Base-by-base conservation (phyloP, 352 stramenopile genomes). In the Globisporangium solare region DNA sequence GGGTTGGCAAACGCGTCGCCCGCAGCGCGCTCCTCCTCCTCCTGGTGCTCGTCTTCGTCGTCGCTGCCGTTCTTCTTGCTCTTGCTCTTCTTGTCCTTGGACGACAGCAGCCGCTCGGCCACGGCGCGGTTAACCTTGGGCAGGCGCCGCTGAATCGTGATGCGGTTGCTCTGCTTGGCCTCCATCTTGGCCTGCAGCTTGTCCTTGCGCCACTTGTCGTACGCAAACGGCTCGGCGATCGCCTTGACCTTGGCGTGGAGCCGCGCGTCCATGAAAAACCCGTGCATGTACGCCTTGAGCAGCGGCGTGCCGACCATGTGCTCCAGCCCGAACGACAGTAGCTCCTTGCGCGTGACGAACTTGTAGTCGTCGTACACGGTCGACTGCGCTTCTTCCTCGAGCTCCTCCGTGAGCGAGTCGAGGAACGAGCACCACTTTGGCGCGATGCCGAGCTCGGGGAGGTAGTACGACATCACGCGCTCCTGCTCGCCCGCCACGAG, bases 331-430 rank as follows among this genome's bases (percentile, higher is more conserved):
- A 99, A 92, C 21, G 88, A 82, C 55, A 97, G 79, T 37, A 99
- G 83, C 67, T 99, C 96, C 13, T 95, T 68, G 12, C 88, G 78
- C 22, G 95, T 98, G 18, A 99, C 88, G 73, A 99, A 99, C 69
- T 99, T 98, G 79, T 99, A 99, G 76, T 99, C 97, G 59, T 99
- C 96, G 72, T 98, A 99, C 3, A 99, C 88, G 10, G 82, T 97
- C 63, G 92, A 76, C 56, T 92, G 86, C 58, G 94, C 83, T 56
- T 96, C 86, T 74, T 99, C 97, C 67, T 99, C 97, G 2, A 99
- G 76, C 73, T 99, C 97, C 68, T 99, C 97, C 0, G 97, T 99
- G 21, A 99, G 90, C 56, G 93, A 98, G 64, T 99, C 97, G 21
- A 99, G 76, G 83, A 99, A 99, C 39, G 94, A 98, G 67, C 96